phyloP scores from a whole-genome alignment of 768 basidiomycete genomes.

The Russula sp. region DNA sequence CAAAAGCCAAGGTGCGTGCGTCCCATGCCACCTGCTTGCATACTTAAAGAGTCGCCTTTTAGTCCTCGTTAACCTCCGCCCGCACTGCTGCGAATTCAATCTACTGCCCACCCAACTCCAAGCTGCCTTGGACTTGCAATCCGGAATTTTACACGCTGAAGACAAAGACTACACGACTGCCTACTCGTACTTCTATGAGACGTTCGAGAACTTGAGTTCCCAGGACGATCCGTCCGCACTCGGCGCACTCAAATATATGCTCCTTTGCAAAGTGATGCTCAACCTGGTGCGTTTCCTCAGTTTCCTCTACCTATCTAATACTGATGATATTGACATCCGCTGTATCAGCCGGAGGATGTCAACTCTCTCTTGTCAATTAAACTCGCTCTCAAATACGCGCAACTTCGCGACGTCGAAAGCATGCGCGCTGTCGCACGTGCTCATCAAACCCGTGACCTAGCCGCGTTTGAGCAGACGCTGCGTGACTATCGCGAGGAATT shows the following conservation, averaged over 20 bases:
- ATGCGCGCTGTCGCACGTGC: constrained; percentile 95
- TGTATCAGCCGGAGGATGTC: constrained; percentile 84
- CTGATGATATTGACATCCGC: not conserved
- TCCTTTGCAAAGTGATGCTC: constrained; percentile 97
- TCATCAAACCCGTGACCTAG: constrained; percentile 86
- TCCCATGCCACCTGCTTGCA: constrained; percentile 1
- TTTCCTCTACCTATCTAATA: not conserved
- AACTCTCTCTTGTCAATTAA: constrained; percentile 83
- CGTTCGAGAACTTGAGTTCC: constrained; percentile 82
- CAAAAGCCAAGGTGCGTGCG: constrained; percentile 76
- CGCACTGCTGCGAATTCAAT: constrained; percentile 94
- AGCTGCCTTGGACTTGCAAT: constrained; percentile 61
- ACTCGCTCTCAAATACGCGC: constrained; percentile 82
- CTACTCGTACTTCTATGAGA: constrained; percentile 96
- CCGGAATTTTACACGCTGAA: constrained; percentile 87
- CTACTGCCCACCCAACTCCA: constrained; percentile 78
- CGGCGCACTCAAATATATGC: constrained; percentile 93
- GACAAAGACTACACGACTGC: constrained; percentile 98
- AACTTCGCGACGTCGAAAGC: constrained; percentile 85
- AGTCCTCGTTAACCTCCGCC: constrained; percentile 87
- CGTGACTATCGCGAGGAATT: constrained; percentile 88
- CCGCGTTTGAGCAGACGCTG: constrained; percentile 84
- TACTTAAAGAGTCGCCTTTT: not conserved
- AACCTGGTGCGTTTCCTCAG: constrained; percentile 63
- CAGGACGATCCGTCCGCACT: constrained; percentile 69